A percentile compares a stretch with the other conserved stretches of the same genome.
phyloP scores from a whole-genome alignment of 345 rosid species.

The Chamaenerion angustifolium region DNA sequence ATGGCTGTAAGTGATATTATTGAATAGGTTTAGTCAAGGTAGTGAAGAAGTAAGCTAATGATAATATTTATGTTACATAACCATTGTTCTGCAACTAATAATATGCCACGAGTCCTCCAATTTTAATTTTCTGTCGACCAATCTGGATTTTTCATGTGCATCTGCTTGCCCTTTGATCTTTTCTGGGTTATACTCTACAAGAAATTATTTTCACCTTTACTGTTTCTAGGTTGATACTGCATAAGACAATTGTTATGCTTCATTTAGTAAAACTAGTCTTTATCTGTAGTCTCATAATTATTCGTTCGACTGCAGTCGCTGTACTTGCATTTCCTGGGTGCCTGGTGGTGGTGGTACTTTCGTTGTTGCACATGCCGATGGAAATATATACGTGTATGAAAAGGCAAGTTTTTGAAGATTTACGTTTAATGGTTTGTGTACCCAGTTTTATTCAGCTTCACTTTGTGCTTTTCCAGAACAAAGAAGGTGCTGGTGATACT shows the following conservation, averaged over 20 bases:
- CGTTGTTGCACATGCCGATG: conserved; percentile 95
- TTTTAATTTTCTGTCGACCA: no score
- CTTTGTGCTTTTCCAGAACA: conserved; percentile 34
- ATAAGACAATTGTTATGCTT: not conserved
- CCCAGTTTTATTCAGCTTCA: conserved; percentile 1
- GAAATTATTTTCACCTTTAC: not conserved
- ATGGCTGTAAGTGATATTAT: no score
- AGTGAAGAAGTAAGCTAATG: no score
- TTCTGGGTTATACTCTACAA: not conserved
- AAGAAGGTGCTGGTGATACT: conserved; percentile 88
- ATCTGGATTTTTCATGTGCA: no score
- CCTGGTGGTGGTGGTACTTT: conserved; percentile 96
- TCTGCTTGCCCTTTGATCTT: not conserved
- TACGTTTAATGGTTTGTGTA: not conserved
- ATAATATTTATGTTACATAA: no score
- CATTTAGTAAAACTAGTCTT: not conserved
- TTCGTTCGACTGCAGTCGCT: conserved; percentile 49
- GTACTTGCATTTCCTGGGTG: conserved; percentile 86
- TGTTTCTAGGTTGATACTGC: not conserved
- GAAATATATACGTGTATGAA: conserved; percentile 84
- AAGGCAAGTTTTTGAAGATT: conserved; percentile 47
- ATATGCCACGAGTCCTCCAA: no score
- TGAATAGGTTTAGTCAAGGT: no score
- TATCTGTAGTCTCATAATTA: not conserved
- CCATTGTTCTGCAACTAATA: no score